Evolutionary conservation across 169 alveolate genomes (phyloP).

Genomic region (Hepatocystis sp.): DNA sequence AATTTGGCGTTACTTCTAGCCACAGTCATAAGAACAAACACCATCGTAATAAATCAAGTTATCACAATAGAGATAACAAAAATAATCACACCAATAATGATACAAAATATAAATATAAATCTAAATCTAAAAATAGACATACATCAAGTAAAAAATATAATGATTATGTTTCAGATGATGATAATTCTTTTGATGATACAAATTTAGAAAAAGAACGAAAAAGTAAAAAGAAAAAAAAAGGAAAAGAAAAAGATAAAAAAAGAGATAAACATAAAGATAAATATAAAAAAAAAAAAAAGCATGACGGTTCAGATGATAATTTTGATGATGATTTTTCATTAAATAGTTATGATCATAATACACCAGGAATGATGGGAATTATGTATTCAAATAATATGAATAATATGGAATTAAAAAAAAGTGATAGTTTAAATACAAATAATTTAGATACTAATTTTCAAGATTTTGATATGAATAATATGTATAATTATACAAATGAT

Average conservation of each 20-base stretch:
- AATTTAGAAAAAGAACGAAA: slow-evolving; percentile 22
- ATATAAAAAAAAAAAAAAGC: slow-evolving; percentile 42
- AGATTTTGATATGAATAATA: slow-evolving; percentile 38
- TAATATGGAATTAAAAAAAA: slow-evolving; percentile 35
- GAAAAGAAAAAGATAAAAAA: background rate
- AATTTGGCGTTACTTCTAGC: slow-evolving; percentile 62
- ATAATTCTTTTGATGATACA: slow-evolving; percentile 14
- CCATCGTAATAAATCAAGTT: slow-evolving; percentile 30
- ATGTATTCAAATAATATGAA: slow-evolving; percentile 72
- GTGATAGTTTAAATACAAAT: too few species aligned
- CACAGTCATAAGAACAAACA: slow-evolving; percentile 14
- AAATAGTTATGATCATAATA: slow-evolving; percentile 62
- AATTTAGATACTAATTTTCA: slow-evolving; percentile 42
- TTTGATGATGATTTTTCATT: slow-evolving; percentile 69
- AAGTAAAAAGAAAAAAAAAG: slow-evolving; percentile 2
- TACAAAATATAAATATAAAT: slow-evolving; percentile 10
- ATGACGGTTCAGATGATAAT: slow-evolving; percentile 39
- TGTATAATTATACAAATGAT: slow-evolving; percentile 31
- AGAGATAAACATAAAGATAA: slow-evolving; percentile 17
- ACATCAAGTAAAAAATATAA: slow-evolving; percentile 36
- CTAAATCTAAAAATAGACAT: slow-evolving; percentile 44
- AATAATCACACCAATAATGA: slow-evolving; percentile 27
- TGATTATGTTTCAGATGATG: slow-evolving; percentile 37
- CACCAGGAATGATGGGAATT: slow-evolving; percentile 77
- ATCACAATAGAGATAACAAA: background rate